Evolutionary conservation across 208 protist species (phyloP), one percentile per base, ranked within the genome.

Genomic region (Wallacemonas sp.): DNA sequence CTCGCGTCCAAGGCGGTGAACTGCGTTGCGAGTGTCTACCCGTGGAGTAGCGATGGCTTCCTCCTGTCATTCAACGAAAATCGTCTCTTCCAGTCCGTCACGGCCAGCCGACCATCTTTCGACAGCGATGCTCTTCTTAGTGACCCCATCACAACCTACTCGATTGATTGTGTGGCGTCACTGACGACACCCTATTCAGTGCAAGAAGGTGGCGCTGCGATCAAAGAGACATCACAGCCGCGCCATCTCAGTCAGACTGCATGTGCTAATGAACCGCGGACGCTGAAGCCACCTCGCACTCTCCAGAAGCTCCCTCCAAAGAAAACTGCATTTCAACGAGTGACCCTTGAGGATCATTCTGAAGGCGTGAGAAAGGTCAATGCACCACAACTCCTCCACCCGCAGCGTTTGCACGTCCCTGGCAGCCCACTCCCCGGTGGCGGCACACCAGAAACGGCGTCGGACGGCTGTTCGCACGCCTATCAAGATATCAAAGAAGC

Each of bases 11-110:
- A 77, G 44, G 79, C 79, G 4, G 71, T 86, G 17, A 71, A 70
- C 14, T 75, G 75, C 49, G 38, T 86, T 12, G 74, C 75, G 41
- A 75, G 70, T 26, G 70, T 86, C 12, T 82, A 71, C 39, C 79
- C 79, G 24, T 86, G 68, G 66, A 79, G 71, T 55, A 79, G 72
- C 44, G 53, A 53, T 19, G 79, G 79, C 30, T 82, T 86, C 42
- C 14, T 86, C 9, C 15, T 82, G n/a, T 62, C 66, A 4, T 78
- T 72, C 36, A 34, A 70, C 22, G 79, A 82, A 64, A 80, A 81
- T 58, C 6, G 67, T n/a, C 36, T 24, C 1, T 86, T 74, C 41
- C 51, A 58, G 31, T 58, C 34, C 6, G 28, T 58, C 28, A 6
- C 21, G 2, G 28, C 6, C 8, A 58, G 30, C 30, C 51, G 30